Conservation (phyloP, 2,329 filamentous ascomycete species). For the Cordyceps javanica region DNA sequence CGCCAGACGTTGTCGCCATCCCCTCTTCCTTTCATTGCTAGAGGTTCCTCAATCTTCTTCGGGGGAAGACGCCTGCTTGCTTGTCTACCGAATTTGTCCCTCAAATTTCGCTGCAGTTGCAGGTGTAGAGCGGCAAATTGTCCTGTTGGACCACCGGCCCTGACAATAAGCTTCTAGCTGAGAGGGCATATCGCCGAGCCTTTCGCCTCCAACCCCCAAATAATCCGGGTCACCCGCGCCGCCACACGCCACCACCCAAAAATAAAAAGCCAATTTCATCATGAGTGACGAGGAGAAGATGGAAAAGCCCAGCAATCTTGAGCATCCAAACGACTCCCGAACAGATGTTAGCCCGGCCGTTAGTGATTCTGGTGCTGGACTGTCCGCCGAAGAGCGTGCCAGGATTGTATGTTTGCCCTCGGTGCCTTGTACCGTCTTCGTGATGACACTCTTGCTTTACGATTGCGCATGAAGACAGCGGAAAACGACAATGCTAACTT, state of each 20-base stretch:
- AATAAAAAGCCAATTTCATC: conserved; percentile 9
- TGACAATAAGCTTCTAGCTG: not conserved
- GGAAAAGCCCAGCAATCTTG: conserved; percentile 14
- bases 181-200: not conserved
- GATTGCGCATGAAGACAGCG: not conserved
- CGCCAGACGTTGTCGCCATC: not conserved
- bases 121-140: not conserved
- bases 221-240: not conserved
- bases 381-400: conserved; percentile 57
- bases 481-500: not conserved
- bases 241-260: not conserved
- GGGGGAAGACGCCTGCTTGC: not conserved
- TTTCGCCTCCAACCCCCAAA: not conserved
- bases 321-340: conserved; percentile 22
- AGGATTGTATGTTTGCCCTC: conserved; percentile 44
- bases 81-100: not conserved
- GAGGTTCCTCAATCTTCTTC: not conserved
- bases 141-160: not conserved
- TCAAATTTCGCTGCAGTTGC: not conserved
- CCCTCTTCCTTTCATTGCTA: not conserved
- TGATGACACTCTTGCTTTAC: not conserved
- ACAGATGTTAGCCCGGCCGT: conserved; percentile 23
- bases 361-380: conserved; percentile 50
- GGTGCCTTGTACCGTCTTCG: not conserved
- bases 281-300: conserved; percentile 30